Base-by-base conservation (phyloP, 1,139 yeast genomes). In the Geotrichum restrictum region DNA sequence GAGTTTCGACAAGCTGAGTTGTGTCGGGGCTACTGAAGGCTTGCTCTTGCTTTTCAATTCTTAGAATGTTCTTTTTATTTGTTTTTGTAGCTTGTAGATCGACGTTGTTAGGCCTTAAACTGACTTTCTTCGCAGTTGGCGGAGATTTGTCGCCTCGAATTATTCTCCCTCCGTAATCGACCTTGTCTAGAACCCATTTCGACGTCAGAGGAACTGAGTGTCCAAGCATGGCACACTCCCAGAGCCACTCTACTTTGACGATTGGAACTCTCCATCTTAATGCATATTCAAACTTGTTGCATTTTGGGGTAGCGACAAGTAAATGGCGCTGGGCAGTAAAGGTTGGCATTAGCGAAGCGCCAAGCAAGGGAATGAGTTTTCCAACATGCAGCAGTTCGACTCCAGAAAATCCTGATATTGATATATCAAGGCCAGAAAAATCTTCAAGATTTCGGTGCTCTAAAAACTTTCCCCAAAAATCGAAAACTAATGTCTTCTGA, bases 371-470 rank as follows among this genome's bases (percentile, higher is more conserved):
- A 13, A 88, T 72, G 49, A 91, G 72, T 61, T 85, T 84, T 16
- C 79, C 81, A 8, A 88, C 62, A 68, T 91, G 98, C 41, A 88
- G 70, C 31, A 83, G 72, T 65, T 91, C 97, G 16, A 88, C 81
- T 0, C 96, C 97, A 11, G 81, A 77, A 63, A 86, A 91, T 4
- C 98, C 98, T 0, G 94, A 80, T 1, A 87, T 74, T 56, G 87
- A 79, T 0, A 89, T 73, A 47, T 75, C 75, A 57, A 83, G 69
- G 10, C 70, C 67, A 16, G 63, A 48, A 31, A 62, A 66, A 3
- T 65, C 70, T 10, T 73, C 68, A 18, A 70, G 59, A 1, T 68
- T 61, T 14, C 76, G 64, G 10, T 76, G 74, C 22, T 68, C 71
- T 53, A 82, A 72, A 1, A 89, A 93, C 34, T 68, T 66, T 1